A percentile compares a stretch with the other conserved stretches of the same genome.
These are phyloP conservation scores for Lichtheimia ornata DNA, from an alignment of 371 early-diverging fungal species.

Conservation along the genomic window DNA sequence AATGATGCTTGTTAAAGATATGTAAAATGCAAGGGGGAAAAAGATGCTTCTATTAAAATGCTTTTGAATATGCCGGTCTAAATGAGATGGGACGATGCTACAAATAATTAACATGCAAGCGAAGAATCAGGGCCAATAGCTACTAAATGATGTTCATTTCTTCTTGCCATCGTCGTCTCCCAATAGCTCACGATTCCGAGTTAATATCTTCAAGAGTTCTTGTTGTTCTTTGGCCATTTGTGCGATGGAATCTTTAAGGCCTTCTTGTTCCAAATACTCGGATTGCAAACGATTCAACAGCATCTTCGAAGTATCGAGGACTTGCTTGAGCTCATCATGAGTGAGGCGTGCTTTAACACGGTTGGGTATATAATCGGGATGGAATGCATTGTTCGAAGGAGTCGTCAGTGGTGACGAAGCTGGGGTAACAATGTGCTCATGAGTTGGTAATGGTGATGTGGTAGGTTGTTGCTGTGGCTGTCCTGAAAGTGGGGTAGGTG, in stretches of 20 bases:
- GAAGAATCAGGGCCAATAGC: not conserved
- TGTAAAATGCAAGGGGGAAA: not conserved
- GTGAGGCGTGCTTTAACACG: conserved; percentile 34
- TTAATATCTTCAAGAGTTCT: conserved; percentile 19
- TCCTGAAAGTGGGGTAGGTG: conserved; percentile 11
- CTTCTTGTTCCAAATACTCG: conserved; percentile 21
- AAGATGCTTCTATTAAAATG: too few relatives aligned
- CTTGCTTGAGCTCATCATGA: conserved; percentile 29
- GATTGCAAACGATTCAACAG: conserved; percentile 28
- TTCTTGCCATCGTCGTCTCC: conserved; percentile 1
- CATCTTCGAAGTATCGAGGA: conserved; percentile 32
- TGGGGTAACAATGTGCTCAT: conserved; percentile 32
- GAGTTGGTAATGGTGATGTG: not conserved
- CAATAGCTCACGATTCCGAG: conserved; percentile 3
- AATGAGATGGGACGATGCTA: too few relatives aligned
- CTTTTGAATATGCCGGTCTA: too few relatives aligned
- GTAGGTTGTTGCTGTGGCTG: not conserved
- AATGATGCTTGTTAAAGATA: too few relatives aligned
- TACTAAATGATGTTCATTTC: too few relatives aligned
- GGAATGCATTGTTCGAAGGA: conserved; percentile 45
- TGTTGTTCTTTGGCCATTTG: conserved; percentile 26
- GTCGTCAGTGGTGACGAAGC: conserved; percentile 39
- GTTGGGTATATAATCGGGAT: conserved; percentile 42
- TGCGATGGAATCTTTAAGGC: conserved; percentile 16
- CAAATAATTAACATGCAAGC: not conserved